Evolutionary conservation across 768 basidiomycete species (phyloP), one percentile per base, ranked within the genome.

Genomic region (Podaxis sp.): DNA sequence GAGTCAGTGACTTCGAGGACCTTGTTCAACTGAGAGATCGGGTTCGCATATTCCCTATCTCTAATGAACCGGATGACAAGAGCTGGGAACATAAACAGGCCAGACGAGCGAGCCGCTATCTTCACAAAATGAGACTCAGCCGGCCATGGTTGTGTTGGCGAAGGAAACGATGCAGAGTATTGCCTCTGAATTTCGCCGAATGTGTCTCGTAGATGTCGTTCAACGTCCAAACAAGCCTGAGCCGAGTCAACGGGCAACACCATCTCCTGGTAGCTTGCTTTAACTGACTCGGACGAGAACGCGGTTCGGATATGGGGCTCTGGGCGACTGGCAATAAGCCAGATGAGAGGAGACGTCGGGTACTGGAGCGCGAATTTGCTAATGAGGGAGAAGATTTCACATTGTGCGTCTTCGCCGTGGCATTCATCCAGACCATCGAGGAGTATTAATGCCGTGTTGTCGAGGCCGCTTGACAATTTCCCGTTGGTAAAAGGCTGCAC

Each of bases 371-470:
- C 40, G 25, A 52, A 59, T 5, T 36, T 35, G 0, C 14, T 44
- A 14, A 72, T 62, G 5, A 58, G 27, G 1, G 35, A 16, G 13
- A 72, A 55, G 25, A 72, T 50, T n/a, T 62, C 48, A 5, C 32
- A 38, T 36, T 68, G 70, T 0, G 53, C 21, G 11, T 50, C 36
- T 54, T 1, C 60, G 27, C 25, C 38, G 9, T 59, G 46, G 32
- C 69, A 70, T 55, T 71, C 71, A 48, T 73, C 72, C 2, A 73
- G 59, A 1, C 70, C 71, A 59, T 73, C 72, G 21, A 59, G 28
- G 28, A 28, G 28, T 65, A 25, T 67, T 10, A 13, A 23, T 5
- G 16, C 23, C 6, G n/a, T 10, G 14, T 36, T 14, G 14, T 10
- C 4, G 3, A 7, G 85, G 2, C 23, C 18, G 14, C 21, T 48